Evolutionary conservation across 306 rosid genomes (phyloP).

Genomic region (Biancaea sappan): DNA sequence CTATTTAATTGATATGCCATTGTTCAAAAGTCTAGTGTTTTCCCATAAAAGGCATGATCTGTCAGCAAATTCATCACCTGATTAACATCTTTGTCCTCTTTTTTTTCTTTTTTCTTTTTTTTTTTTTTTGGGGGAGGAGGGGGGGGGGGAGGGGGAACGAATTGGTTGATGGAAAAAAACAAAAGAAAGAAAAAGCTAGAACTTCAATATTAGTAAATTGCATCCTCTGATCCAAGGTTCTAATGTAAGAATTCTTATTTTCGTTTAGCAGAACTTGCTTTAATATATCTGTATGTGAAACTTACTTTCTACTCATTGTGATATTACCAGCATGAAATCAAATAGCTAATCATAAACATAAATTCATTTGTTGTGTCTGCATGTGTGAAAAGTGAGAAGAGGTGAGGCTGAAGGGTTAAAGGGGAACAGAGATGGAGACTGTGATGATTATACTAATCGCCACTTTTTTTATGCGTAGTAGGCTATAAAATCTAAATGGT

Average conservation of each 20-base stretch:
- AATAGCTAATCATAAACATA: conserved; percentile 1
- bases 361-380: neutral
- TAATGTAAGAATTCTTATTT: neutral
- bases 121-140: too few species aligned
- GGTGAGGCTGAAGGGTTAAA: too few species aligned
- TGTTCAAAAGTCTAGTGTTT: conserved; percentile 10
- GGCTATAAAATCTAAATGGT: neutral
- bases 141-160: neutral
- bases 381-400: neutral
- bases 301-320: conserved; percentile 1
- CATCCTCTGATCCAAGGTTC: neutral
- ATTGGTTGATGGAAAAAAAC: neutral
- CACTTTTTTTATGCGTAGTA: neutral
- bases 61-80: conserved; percentile 17
- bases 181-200: neutral
- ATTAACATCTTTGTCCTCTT: neutral
- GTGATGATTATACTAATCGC: neutral
- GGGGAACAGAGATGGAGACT: too few species aligned
- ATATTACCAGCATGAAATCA: neutral
- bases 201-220: conserved; percentile 14
- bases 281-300: neutral
- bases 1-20: conserved; percentile 9
- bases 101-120: conserved; percentile 19
- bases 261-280: conserved; percentile 14
- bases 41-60: conserved; percentile 15